A percentile compares a stretch with the other conserved stretches of the same genome.
Conservation (phyloP, 305 asterid genomes). For the Fraxinus sp. region DNA sequence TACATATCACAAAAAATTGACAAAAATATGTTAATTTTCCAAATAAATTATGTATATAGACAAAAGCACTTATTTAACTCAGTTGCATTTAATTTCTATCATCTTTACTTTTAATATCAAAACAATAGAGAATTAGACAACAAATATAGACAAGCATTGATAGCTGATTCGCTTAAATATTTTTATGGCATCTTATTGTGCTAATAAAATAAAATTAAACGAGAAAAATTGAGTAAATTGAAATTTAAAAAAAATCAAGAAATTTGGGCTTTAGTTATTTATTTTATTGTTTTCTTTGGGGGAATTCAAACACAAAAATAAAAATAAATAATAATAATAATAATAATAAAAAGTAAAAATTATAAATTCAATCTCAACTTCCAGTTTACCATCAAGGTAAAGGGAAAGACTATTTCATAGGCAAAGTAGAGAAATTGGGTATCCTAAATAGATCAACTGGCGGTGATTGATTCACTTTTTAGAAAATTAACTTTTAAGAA, state of each 20-base stretch:
- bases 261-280: neutral
- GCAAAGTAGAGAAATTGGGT: neutral
- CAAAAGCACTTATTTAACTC: neutral
- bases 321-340: no score
- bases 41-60: neutral
- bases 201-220: no score
- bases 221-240: neutral
- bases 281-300: no score
- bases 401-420: neutral
- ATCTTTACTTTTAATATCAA: neutral
- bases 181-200: neutral
- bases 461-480: neutral
- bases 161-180: neutral
- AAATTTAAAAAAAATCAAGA: neutral
- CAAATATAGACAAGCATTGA: neutral
- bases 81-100: neutral
- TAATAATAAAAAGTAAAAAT: no score
- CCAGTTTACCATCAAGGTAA: neutral
- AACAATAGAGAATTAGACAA: neutral
- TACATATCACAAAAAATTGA: neutral
- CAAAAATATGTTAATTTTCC: neutral
- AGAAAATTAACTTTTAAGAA: neutral
- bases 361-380: neutral
- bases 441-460: neutral
- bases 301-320: no score